phyloP scores from a whole-genome alignment of 1,284 basidiomycete genomes.

The Papiliotrema nemorosa region DNA sequence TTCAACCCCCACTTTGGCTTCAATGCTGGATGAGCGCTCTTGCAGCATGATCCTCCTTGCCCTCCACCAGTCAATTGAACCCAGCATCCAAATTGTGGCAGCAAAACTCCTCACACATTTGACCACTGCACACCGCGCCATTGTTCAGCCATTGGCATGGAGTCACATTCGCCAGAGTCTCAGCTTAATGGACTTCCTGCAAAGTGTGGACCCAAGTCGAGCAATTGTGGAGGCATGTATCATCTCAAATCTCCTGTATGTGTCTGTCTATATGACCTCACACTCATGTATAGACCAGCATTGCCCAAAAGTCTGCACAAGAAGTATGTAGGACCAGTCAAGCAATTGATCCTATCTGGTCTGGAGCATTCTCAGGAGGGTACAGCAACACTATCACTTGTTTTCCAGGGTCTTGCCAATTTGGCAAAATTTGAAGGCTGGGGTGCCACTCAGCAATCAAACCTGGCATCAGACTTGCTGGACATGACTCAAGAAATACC shows the following conservation, averaged over 20 bases:
- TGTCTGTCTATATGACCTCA: slow-evolving; percentile 5
- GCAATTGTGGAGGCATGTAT: slow-evolving; percentile 52
- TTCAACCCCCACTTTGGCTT: slow-evolving; percentile 32
- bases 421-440: slow-evolving; percentile 35
- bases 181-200: slow-evolving; percentile 69
- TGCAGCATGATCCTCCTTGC: slow-evolving; percentile 39
- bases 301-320: slow-evolving; percentile 29
- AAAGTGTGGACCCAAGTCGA: slow-evolving; percentile 61
- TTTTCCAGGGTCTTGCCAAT: slow-evolving; percentile 41
- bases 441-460: slow-evolving; percentile 22
- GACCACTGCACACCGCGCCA: slow-evolving; percentile 64
- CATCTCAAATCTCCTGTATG: slow-evolving; percentile 51
- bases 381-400: slow-evolving; percentile 23
- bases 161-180: slow-evolving; percentile 57
- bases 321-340: slow-evolving; percentile 38
- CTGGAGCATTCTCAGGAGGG: slow-evolving; percentile 19
- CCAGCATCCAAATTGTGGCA: slow-evolving; percentile 38
- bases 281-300: slow-evolving; percentile 20
- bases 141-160: slow-evolving; percentile 59
- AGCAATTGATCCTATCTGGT: slow-evolving; percentile 31
- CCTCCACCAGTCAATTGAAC: slow-evolving; percentile 36
- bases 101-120: slow-evolving; percentile 36
- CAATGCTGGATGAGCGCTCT: slow-evolving; percentile 29
- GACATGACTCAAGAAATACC: slow-evolving; percentile 37
- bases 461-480: slow-evolving; percentile 29